A percentile compares a stretch with the other conserved stretches of the same genome.
These are phyloP conservation scores for Saturnispora serradocipensis DNA, from an alignment of 805 yeast genomes.

Conservation along the genomic window DNA sequence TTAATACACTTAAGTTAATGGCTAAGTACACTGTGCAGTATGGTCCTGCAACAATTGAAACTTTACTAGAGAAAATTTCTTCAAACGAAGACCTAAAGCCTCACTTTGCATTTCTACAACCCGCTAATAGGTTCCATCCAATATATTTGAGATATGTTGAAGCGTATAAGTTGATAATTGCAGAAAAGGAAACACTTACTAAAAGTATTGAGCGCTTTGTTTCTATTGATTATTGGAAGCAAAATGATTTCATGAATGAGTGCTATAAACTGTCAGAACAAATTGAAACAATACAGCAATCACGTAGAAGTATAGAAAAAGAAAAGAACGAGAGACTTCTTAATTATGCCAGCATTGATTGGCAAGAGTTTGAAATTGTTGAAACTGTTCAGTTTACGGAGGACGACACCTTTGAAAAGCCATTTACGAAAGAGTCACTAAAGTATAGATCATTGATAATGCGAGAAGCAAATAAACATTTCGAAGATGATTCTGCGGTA, in stretches of 20 bases:
- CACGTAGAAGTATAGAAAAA: conserved; percentile 24
- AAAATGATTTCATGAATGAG: conserved; percentile 32
- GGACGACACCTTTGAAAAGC: conserved; percentile 48
- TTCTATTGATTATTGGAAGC: conserved; percentile 15
- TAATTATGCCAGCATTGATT: conserved; percentile 69
- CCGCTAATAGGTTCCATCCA: conserved; percentile 49
- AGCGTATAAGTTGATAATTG: conserved; percentile 44
- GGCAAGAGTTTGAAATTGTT: conserved; percentile 75
- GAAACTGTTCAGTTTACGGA: conserved; percentile 60
- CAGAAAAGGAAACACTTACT: conserved; percentile 14
- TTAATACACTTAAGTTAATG: conserved; percentile 59
- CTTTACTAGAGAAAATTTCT: conserved; percentile 25
- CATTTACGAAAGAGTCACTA: conserved; percentile 49
- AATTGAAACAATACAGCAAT: conserved; percentile 30
- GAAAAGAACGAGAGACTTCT: conserved; percentile 32
- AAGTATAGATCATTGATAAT: conserved; percentile 53
- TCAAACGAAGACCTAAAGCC: conserved; percentile 29
- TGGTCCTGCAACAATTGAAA: conserved; percentile 37
- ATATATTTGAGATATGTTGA: conserved; percentile 40
- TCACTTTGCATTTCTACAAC: conserved; percentile 61
- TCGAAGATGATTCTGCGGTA: conserved; percentile 23
- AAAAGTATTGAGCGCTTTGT: conserved; percentile 12
- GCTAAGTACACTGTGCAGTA: conserved; percentile 62
- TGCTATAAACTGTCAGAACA: conserved; percentile 53
- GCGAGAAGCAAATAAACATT: conserved; percentile 30